Evolutionary conservation across 495 filamentous ascomycete genomes (phyloP), one percentile per base, ranked within the genome.

Genomic region (Xylaria bambusicola): DNA sequence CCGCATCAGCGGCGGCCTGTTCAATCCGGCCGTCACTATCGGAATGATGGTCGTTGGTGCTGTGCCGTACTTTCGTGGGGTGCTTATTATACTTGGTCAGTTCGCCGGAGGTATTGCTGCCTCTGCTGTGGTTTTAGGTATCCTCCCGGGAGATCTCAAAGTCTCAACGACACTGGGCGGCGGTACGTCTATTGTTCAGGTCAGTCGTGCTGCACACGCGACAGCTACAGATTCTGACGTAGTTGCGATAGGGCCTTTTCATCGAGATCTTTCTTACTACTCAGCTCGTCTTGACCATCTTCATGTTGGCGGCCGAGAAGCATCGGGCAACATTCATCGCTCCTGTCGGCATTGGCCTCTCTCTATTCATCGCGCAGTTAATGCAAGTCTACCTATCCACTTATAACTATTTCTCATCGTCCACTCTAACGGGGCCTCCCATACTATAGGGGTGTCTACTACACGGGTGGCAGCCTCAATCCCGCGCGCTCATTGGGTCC

Each of bases 241-340:
- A 33, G 5, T 5, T 33, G 10, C 10, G 10, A 0, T 87, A 89
- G 46, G 87, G 85, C 4, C 83, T 92, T 71, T 83, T 83, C 58
- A 90, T 94, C 56, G 91, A 94, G 73, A 81, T 89, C 75, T 87
- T 96, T 61, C 79, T 93, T 12, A 94, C 91, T 0, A 82, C 87
- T 1, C 82, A 91, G 70, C 74, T 96, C 29, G 84, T 92, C 18
- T 85, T 93, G 55, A 82, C 88, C 6, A 86, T 93, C 31, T 88
- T 93, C 73, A 91, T 95, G 78, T 73, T 94, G 47, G 90, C 91
- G 2, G 86, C 85, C 15, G 90, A 93, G 71, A 94, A 93, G 73
- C 88, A 92, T 70, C 87, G 88, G 64, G 85, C 79, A 5, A 94
- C 91, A 0, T 92, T 83, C 63, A 75, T 92, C 12, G 91, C 91